phyloP scores from a whole-genome alignment of 202 grass and related monocot genomes.

The Brachypodium distachyon region DNA sequence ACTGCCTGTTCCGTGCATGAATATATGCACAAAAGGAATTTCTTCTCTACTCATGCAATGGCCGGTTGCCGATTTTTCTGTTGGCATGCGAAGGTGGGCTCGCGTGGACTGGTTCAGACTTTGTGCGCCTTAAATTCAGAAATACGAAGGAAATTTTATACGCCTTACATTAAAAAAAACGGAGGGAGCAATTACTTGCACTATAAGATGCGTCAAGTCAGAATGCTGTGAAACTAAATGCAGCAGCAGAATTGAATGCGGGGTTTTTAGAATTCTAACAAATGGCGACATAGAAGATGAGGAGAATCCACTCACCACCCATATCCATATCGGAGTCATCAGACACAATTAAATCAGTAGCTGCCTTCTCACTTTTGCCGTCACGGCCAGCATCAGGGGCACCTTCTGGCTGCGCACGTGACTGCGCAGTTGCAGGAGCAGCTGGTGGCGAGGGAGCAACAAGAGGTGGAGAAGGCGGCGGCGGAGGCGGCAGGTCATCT shows the following conservation, averaged over 20 bases:
- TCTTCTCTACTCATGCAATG: too few species aligned
- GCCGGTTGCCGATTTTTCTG: too few species aligned
- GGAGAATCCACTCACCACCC: conserved; percentile 48
- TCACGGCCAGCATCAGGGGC: neutral
- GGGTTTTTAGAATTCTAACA: neutral
- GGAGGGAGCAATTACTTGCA: too few species aligned
- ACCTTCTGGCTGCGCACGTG: neutral
- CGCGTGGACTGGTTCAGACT: too few species aligned
- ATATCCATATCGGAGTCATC: conserved; percentile 95
- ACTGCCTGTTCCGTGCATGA: too few species aligned
- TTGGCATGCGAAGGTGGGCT: too few species aligned
- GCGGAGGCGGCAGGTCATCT: neutral
- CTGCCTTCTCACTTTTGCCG: conserved; percentile 20
- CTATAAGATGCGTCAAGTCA: neutral
- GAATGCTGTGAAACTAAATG: neutral
- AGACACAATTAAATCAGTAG: conserved; percentile 47
- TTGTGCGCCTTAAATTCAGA: too few species aligned
- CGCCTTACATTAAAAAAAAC: too few species aligned
- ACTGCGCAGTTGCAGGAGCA: neutral
- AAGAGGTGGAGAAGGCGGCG: conserved; percentile 24
- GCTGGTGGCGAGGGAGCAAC: neutral
- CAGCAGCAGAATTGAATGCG: neutral
- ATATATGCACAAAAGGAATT: too few species aligned
- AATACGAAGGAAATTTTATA: too few species aligned
- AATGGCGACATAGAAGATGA: neutral